phyloP scores from a whole-genome alignment of 768 basidiomycete genomes.

The Imleria badia region DNA sequence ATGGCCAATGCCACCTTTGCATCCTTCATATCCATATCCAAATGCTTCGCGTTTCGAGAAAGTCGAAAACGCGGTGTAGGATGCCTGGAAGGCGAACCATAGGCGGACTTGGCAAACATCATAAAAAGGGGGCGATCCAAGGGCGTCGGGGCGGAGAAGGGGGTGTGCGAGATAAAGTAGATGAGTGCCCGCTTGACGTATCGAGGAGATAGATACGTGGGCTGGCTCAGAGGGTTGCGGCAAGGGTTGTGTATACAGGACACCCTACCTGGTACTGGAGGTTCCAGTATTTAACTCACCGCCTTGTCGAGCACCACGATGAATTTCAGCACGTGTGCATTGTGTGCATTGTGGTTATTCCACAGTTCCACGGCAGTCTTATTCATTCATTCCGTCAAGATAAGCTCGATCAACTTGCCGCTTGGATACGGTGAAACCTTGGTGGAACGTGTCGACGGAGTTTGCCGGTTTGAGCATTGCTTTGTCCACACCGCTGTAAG shows the following conservation, averaged over 20 bases:
- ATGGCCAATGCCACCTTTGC: conserved; percentile 18
- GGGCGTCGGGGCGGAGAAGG: neutral
- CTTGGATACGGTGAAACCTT: neutral
- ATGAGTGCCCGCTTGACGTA: neutral
- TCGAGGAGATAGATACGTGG: conserved; percentile 5
- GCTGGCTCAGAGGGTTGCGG: neutral
- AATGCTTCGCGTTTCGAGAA: conserved; percentile 9
- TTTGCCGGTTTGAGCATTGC: conserved; percentile 9
- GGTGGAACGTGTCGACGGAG: conserved; percentile 14
- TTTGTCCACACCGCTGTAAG: neutral
- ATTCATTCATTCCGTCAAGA: conserved; percentile 14
- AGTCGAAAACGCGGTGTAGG: conserved; percentile 10
- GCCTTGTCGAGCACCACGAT: conserved; percentile 2
- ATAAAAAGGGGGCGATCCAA: neutral
- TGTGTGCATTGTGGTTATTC: conserved; percentile 16
- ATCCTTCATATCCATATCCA: conserved; percentile 18
- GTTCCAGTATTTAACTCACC: conserved; percentile 27
- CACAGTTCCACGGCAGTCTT: conserved; percentile 18
- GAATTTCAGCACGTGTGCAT: conserved; percentile 15
- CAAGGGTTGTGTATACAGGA: neutral
- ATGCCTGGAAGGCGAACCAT: conserved; percentile 9
- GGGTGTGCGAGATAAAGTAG: neutral
- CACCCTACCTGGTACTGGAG: neutral
- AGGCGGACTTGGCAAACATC: conserved; percentile 15
- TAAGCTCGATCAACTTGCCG: conserved; percentile 8